Conservation (phyloP, 2,329 filamentous ascomycete genomes). For the Cercospora sp. region DNA sequence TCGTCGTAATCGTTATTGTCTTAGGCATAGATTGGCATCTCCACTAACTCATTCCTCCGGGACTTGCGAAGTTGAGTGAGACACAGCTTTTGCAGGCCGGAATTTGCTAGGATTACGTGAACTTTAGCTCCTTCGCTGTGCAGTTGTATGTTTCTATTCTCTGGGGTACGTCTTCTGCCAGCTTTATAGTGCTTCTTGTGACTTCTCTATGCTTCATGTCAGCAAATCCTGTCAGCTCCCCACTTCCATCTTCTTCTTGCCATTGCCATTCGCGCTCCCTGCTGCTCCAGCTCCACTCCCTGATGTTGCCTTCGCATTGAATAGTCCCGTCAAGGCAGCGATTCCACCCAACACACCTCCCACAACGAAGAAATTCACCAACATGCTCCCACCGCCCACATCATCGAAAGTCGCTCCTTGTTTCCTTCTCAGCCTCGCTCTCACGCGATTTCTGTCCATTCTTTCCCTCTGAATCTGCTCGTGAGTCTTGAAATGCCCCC, state of each 20-base stretch:
- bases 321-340: constrained; percentile 29
- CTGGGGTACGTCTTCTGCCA: not conserved
- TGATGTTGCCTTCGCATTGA: constrained; percentile 2
- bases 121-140: not conserved
- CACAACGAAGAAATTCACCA: constrained; percentile 40
- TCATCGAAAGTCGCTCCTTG: constrained; percentile 27
- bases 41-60: too few species aligned
- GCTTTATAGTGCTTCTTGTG: not conserved
- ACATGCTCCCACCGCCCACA: constrained; percentile 26
- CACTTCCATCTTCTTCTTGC: not conserved
- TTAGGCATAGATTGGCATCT: too few species aligned
- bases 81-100: too few species aligned
- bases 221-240: not conserved
- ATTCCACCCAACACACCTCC: constrained; percentile 35
- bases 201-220: not conserved
- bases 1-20: too few species aligned
- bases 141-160: not conserved
- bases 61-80: too few species aligned
- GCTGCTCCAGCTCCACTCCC: not conserved
- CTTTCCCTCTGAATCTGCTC: constrained; percentile 50
- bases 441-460: constrained; percentile 16
- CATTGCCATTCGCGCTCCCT: not conserved
- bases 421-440: constrained; percentile 26
- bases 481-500: constrained; percentile 73
- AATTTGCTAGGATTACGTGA: not conserved